A percentile compares a stretch with the other conserved stretches of the same genome.
Conservation (phyloP, 192 early-diverging fungal species). For the Rhizoclosmatium sp. region DNA sequence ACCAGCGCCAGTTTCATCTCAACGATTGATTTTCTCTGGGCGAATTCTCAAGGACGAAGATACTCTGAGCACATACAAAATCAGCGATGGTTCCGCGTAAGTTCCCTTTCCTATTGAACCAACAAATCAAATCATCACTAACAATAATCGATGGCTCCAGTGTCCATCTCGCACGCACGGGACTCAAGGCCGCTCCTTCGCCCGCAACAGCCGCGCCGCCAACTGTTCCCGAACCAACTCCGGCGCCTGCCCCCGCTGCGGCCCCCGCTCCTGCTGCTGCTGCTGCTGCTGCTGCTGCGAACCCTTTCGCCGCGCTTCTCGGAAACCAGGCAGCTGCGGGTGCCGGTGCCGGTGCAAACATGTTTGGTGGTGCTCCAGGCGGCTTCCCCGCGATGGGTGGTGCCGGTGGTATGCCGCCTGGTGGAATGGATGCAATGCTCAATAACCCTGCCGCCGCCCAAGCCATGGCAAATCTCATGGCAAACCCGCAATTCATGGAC, state of each 20-base stretch:
- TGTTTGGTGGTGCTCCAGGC: constrained; percentile 35
- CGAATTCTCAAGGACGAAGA: constrained; percentile 93
- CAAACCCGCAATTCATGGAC: constrained; percentile 88
- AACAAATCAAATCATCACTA: background rate
- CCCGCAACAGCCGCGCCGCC: constrained; percentile 26
- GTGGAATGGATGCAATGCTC: constrained; percentile 69
- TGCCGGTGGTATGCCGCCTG: background rate
- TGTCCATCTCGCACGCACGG: constrained; percentile 89
- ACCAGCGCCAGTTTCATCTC: constrained; percentile 68
- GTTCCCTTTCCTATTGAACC: background rate
- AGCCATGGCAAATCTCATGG: constrained; percentile 80
- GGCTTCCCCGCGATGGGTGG: constrained; percentile 56
- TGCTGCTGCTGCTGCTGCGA: constrained; percentile 46
- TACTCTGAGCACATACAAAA: constrained; percentile 78
- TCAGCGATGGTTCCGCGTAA: constrained; percentile 83
- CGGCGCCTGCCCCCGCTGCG: constrained; percentile 37
- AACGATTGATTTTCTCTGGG: constrained; percentile 93
- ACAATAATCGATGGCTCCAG: constrained; percentile 27
- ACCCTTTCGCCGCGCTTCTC: constrained; percentile 45
- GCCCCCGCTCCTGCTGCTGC: constrained; percentile 38
- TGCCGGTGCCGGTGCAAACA: constrained; percentile 45
- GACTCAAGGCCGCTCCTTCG: constrained; percentile 48
- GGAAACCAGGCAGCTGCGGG: constrained; percentile 42
- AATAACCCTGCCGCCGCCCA: constrained; percentile 85
- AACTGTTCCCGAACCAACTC: background rate